Base-by-base conservation (phyloP, 2,329 filamentous ascomycete genomes). In the Emmonsiellopsis sp. region DNA sequence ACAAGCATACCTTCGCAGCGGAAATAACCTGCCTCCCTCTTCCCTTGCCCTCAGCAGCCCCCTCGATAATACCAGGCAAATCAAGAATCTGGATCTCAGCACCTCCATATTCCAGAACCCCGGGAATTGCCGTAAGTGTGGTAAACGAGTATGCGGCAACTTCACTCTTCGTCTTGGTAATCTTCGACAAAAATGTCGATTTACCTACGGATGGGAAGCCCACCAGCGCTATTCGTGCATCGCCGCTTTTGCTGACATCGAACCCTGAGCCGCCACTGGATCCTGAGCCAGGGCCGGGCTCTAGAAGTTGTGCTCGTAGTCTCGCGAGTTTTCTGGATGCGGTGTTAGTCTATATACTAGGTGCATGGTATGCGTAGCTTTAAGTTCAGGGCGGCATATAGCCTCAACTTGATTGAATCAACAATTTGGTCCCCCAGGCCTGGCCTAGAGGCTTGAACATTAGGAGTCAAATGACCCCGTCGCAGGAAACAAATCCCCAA, bases 171-270 rank as follows among this genome's bases (percentile, higher is more conserved):
- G 94, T 98, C 74, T 95, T 97, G 49, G 93, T 98, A 68, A 98
- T 94, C 67, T 97, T 96, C 48, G 91, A 96, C n/a, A 98, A 71
- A 67, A 98, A 97, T 0, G 93, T 98, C 2, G 93, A 98, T 76
- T 98, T 98, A 69, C 93, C 93, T 50, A 98, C 93, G 0, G 94
- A 98, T 0, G 94, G 93, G 63, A 98, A 98, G n/a, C 93, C 93
- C 52, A 98, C 94, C 2, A 98, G 82, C 1, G 94, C 90, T 73
- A 98, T 97, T 65, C 93, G 84, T 11, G 93, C 93, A 76, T 98
- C 93, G 58, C 93, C 93, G 60, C 86, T 92, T 74, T 98, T 98
- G 69, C 87, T 93, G 42, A 98, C 93, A 66, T 92, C 87, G 69
- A 77, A 98, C 8, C 93, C 93, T 2, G 86, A 74, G 27, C 93